Evolutionary conservation across 2,329 filamentous ascomycete genomes (phyloP), one percentile per base, ranked within the genome.

Genomic region (Colletotrichum sp.): DNA sequence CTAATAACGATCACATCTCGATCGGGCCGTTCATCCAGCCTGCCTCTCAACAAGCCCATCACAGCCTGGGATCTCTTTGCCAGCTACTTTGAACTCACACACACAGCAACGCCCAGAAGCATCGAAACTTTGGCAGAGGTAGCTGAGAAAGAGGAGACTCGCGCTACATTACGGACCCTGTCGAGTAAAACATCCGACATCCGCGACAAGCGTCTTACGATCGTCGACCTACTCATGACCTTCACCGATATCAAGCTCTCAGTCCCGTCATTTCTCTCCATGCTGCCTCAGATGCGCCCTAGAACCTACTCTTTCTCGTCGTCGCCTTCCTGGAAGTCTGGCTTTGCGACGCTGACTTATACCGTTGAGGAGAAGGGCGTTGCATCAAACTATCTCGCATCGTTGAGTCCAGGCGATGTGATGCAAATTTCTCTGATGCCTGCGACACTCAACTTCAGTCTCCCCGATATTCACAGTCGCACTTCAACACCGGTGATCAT

Each of bases 341-440:
- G 84, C 13, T 87, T 87, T 73, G 89, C 90, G 67, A 92, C 93
- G 0, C 88, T 96, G 30, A 95, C 93, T 5, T 95, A 94, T 84
- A 89, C 89, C 5, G 89, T 96, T 1, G 88, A 94, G 67, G 88
- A 93, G 64, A 86, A 86, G 4, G 90, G 90, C 69, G 89, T 91
- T 2, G 88, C 90, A 9, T 89, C 88, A 1, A 88, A 85, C 34
- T 91, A 90, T 80, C 86, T 92, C 2, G 84, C 88, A 19, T 82
- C 83, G 2, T 82, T 88, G 0, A 80, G 81, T 11, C 36, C 80
- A 0, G 78, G 78, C 16, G 80, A 85, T 76, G 71, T 81, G 36
- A 65, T 85, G 65, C 77, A 81, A 36, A 80, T 93, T 85, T 76
- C 90, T 2, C 76, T 81, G 32, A 79, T 80, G 3, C 79, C 75